Percentiles rank a stretch among this genome's conserved stretches.
Conservation (phyloP, 2,329 filamentous ascomycete species). For the Hypoxylon sp. region DNA sequence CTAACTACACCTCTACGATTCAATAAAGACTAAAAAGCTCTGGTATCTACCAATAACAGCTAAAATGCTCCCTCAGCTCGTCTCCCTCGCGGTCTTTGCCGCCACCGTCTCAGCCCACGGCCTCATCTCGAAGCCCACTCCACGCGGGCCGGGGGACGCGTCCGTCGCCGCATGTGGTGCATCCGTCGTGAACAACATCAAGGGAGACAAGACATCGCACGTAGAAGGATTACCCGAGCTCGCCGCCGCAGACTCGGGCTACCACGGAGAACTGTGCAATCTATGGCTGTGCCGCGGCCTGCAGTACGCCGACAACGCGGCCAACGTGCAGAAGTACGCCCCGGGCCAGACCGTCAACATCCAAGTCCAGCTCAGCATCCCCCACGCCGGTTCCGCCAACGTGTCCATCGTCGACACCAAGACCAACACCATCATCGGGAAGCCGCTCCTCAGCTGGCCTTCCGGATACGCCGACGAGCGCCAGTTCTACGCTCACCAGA, state of each 20-base stretch:
- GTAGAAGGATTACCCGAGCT: conserved; percentile 54
- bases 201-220: conserved; percentile 52
- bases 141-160: conserved; percentile 48
- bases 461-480: conserved; percentile 52
- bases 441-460: conserved; percentile 52
- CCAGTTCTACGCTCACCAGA: conserved; percentile 49
- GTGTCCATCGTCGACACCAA: conserved; percentile 64
- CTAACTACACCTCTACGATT: conserved; percentile 2
- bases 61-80: conserved; percentile 42
- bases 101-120: conserved; percentile 50
- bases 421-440: conserved; percentile 58
- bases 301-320: conserved; percentile 59
- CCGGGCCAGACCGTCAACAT: conserved; percentile 62
- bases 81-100: conserved; percentile 45
- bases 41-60: not conserved
- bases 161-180: conserved; percentile 49
- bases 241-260: conserved; percentile 47
- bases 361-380: conserved; percentile 61
- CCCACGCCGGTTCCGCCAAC: conserved; percentile 64
- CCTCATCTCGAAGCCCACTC: conserved; percentile 48
- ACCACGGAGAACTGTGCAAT: conserved; percentile 52
- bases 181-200: conserved; percentile 48
- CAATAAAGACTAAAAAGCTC: not conserved
- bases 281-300: conserved; percentile 60
- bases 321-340: conserved; percentile 57